These are phyloP conservation scores for Daldinia sp. DNA, from an alignment of 2,329 filamentous ascomycete genomes.

Conservation along the genomic window DNA sequence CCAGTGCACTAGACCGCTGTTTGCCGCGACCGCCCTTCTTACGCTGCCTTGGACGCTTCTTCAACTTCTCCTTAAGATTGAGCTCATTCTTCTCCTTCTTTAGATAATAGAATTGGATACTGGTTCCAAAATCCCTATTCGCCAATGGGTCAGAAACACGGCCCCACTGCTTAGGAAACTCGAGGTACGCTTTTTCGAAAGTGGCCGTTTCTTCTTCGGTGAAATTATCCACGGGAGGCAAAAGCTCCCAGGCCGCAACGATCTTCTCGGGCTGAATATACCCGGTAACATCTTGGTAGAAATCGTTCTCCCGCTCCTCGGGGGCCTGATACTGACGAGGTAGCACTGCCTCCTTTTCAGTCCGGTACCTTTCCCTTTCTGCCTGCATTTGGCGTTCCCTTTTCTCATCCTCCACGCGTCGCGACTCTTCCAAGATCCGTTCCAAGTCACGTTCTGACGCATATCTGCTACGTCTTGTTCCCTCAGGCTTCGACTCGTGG, in stretches of 20 bases:
- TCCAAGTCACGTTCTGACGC: conserved; percentile 80
- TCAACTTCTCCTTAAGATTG: conserved; percentile 81
- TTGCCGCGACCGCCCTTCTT: conserved; percentile 69
- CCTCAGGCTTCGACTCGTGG: conserved; percentile 67
- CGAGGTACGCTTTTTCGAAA: conserved; percentile 81
- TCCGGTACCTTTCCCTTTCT: conserved; percentile 77
- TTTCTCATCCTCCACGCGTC: conserved; percentile 76
- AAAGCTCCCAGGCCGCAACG: conserved; percentile 76
- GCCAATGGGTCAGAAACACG: conserved; percentile 77
- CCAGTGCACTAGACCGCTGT: conserved; percentile 72
- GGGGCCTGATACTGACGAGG: conserved; percentile 76
- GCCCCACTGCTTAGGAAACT: conserved; percentile 85
- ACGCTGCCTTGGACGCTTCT: conserved; percentile 70
- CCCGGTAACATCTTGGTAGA: conserved; percentile 75
- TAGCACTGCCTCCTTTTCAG: conserved; percentile 79
- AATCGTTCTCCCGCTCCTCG: conserved; percentile 68
- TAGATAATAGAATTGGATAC: conserved; percentile 88
- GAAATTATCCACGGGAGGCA: conserved; percentile 81
- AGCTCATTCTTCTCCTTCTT: conserved; percentile 82
- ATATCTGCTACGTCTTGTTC: conserved; percentile 65
- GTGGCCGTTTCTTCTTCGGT: conserved; percentile 75
- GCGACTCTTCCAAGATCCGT: conserved; percentile 77
- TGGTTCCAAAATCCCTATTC: conserved; percentile 78
- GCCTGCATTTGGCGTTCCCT: conserved; percentile 74
- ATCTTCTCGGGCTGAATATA: conserved; percentile 74